A percentile compares a stretch with the other conserved stretches of the same genome.
Evolutionary conservation across 805 yeast species (phyloP).

Genomic region (Komagataella mondaviorum): DNA sequence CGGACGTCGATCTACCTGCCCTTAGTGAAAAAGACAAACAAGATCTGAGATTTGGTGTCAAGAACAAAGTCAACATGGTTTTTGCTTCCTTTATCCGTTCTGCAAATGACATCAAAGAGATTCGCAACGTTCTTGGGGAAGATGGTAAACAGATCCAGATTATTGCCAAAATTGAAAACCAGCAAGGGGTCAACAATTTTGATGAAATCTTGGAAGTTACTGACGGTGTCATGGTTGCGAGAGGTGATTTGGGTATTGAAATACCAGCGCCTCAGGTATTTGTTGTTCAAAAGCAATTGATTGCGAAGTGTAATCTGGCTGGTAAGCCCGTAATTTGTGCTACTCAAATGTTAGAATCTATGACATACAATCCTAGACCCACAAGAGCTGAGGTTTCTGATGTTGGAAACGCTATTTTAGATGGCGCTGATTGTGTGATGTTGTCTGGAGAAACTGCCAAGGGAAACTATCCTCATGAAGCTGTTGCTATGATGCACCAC

Average conservation of each 20-base stretch:
- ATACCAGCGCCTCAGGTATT: conserved; percentile 98
- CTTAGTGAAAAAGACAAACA: conserved; percentile 91
- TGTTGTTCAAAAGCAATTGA: conserved; percentile 96
- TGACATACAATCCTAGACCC: conserved; percentile 99
- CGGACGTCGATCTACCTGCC: conserved; percentile 98
- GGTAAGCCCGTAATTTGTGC: conserved; percentile 99
- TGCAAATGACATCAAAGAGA: conserved; percentile 78
- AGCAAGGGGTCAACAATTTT: conserved; percentile 99
- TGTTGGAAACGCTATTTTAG: conserved; percentile 97
- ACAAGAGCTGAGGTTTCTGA: conserved; percentile 99
- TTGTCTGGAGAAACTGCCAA: conserved; percentile 99
- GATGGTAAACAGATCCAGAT: conserved; percentile 94
- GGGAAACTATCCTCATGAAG: conserved; percentile 97
- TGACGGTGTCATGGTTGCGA: conserved; percentile 99
- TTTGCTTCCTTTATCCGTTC: conserved; percentile 97
- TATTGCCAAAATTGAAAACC: conserved; percentile 96
- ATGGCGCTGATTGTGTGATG: conserved; percentile 99
- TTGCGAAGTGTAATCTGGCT: conserved; percentile 97
- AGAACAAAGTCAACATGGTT: conserved; percentile 95
- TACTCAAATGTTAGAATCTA: conserved; percentile 98
- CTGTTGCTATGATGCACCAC: conserved; percentile 98
- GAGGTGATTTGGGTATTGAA: conserved; percentile 99
- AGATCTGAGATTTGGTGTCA: conserved; percentile 91
- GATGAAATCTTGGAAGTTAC: conserved; percentile 91
- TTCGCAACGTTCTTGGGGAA: conserved; percentile 92